Evolutionary conservation across 2,329 filamentous ascomycete species (phyloP).

Genomic region (Apiospora hydei): DNA sequence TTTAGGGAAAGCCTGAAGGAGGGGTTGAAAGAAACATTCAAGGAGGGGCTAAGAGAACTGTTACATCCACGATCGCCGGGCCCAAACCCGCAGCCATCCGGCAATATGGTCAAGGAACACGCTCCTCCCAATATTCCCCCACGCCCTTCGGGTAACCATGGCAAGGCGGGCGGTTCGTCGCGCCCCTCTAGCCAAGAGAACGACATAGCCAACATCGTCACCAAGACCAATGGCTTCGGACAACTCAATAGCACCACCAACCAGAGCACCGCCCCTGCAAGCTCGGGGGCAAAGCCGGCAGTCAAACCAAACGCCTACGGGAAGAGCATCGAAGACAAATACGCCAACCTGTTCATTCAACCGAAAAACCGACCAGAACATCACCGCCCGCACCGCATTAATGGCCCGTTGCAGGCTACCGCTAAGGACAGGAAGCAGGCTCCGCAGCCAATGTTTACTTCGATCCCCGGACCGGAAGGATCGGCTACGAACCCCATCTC

Average conservation of each 20-base stretch:
- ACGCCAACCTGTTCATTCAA: conserved; percentile 60
- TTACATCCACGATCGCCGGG: conserved; percentile 28
- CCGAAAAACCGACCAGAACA: conserved; percentile 64
- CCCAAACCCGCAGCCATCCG: conserved; percentile 18
- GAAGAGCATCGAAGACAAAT: conserved; percentile 57
- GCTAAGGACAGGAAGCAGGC: conserved; percentile 56
- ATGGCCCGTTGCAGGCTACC: conserved; percentile 55
- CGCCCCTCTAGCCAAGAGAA: conserved; percentile 30
- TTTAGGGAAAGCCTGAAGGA: conserved; percentile 30
- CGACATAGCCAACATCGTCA: conserved; percentile 29
- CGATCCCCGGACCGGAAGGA: conserved; percentile 41
- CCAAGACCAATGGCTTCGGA: conserved; percentile 29
- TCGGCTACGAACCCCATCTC: conserved; percentile 41
- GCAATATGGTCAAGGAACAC: conserved; percentile 56
- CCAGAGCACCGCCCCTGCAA: neutral
- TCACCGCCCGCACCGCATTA: conserved; percentile 58
- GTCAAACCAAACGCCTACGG: conserved; percentile 37
- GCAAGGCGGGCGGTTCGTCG: conserved; percentile 33
- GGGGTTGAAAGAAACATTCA: conserved; percentile 28
- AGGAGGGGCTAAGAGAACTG: conserved; percentile 26
- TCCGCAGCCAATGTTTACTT: conserved; percentile 57
- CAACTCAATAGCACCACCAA: neutral
- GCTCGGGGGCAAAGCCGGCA: conserved; percentile 33
- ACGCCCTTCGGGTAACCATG: conserved; percentile 47
- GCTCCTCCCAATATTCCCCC: conserved; percentile 53